Percentiles rank a stretch among this genome's conserved stretches.
These are phyloP conservation scores for Rosellinia necatrix DNA, from an alignment of 2,329 filamentous ascomycete genomes.

Conservation along the genomic window DNA sequence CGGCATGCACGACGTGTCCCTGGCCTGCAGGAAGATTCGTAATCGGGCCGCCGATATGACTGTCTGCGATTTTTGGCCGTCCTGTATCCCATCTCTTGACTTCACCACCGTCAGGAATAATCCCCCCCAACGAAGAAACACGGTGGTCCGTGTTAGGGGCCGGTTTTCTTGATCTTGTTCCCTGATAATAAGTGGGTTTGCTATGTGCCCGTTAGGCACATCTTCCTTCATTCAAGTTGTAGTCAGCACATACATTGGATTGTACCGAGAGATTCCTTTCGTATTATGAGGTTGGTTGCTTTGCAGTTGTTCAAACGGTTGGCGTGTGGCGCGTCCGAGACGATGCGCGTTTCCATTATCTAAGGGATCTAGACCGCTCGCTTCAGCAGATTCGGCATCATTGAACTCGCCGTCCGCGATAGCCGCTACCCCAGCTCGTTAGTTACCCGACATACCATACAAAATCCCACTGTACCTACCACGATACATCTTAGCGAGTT, in stretches of 20 bases:
- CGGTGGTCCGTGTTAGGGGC: background rate
- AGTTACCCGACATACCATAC: background rate
- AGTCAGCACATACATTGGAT: conserved; percentile 12
- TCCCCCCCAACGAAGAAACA: conserved; percentile 23
- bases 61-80: background rate
- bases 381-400: conserved; percentile 29
- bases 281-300: conserved; percentile 2
- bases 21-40: background rate
- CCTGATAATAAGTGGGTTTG: conserved; percentile 4
- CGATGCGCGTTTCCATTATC: conserved; percentile 35
- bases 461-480: conserved; percentile 20
- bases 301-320: background rate
- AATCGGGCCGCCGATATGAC: background rate
- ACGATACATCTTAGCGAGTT: conserved; percentile 5
- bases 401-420: conserved; percentile 25
- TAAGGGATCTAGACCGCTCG: conserved; percentile 26
- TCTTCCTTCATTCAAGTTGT: background rate
- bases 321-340: background rate
- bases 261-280: background rate
- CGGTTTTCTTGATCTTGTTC: background rate
- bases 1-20: background rate
- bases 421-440: conserved; percentile 25
- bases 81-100: conserved; percentile 18
- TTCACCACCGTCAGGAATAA: conserved; percentile 28
- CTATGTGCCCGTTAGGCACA: conserved; percentile 13